Base-by-base conservation (phyloP, 148 eudicot genomes). In the Amaranthus hypochondriacus region DNA sequence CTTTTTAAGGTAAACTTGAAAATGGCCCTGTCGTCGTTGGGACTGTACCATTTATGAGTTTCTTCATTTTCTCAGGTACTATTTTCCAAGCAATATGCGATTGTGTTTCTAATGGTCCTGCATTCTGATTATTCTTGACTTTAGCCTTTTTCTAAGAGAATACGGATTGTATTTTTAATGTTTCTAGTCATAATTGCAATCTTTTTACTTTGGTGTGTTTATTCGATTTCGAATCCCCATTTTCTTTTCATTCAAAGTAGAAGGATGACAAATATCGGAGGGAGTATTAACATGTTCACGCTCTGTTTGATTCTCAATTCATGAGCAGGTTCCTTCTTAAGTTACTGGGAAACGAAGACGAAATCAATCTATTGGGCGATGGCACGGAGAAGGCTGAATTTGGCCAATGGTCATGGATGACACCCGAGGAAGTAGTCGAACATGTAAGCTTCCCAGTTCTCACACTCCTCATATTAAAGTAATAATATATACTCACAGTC, bases 351-450 rank as follows among this genome's bases (percentile, higher is more conserved):
- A 83, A 89, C 14, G 96, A 95, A 11, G 88, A 81, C 59, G 98
- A 95, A 73, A 78, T 95, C 73, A 92, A 95, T 81, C 92, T 95
- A 67, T 70, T 84, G 79, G 97, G 96, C 3, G 97, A 95, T 72
- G 98, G 97, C 74, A 88, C 82, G 7, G 98, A 95, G 82, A 95
- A 92, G 79, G 73, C 98, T 7, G 97, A 95, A 84, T 95, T 95
- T 73, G 96, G 97, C 70, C 76, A 90, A 62, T 95, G 98, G 98
- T 74, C 96, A 52, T 95, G 97, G 98, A 75, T 92, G 87, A 79
- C 92, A 63, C 93, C 96, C 7, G 89, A 92, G 70, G 83, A 87
- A 88, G 91, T 95, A 47, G 56, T 90, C 68, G 86, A 87, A 43
- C 90, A 48, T 49, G 97, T 93, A 69, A 76, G 95, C 79, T 46